These are phyloP conservation scores for Venturia carpophila DNA, from an alignment of 2,329 filamentous ascomycete genomes.

Conservation along the genomic window DNA sequence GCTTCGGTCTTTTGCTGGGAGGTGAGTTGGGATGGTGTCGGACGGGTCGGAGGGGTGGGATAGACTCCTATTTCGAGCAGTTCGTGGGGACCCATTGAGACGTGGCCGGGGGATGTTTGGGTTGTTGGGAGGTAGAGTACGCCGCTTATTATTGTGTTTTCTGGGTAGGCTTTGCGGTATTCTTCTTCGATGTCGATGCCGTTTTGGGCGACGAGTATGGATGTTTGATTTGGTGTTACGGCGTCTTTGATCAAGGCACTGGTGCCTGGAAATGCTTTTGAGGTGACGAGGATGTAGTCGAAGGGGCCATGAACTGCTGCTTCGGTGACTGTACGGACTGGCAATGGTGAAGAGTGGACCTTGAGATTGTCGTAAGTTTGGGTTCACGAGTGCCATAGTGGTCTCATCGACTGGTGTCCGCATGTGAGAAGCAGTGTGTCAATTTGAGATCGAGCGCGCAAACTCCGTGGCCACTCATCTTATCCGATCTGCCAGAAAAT, in stretches of 20 bases:
- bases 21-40: slow-evolving; percentile 24
- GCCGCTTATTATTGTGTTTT: slow-evolving; percentile 47
- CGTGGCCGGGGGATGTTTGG: slow-evolving; percentile 41
- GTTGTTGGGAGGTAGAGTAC: slow-evolving; percentile 49
- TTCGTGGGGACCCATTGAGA: slow-evolving; percentile 42
- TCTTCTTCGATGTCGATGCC: slow-evolving; percentile 54
- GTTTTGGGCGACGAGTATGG: slow-evolving; percentile 54
- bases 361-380: background rate
- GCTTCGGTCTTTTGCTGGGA: slow-evolving; percentile 24
- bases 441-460: too few relatives aligned
- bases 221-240: slow-evolving; percentile 35
- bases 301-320: slow-evolving; percentile 30
- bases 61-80: slow-evolving; percentile 39
- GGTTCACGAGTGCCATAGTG: too few relatives aligned
- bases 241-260: slow-evolving; percentile 35
- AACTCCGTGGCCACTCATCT: too few relatives aligned
- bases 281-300: slow-evolving; percentile 42
- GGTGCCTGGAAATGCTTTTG: slow-evolving; percentile 39
- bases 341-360: slow-evolving; percentile 27
- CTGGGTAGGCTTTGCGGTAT: slow-evolving; percentile 42
- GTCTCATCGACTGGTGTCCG: too few relatives aligned
- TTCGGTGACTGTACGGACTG: slow-evolving; percentile 31
- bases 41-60: slow-evolving; percentile 24
- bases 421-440: too few relatives aligned
- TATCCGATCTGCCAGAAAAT: too few relatives aligned